Percentiles rank a stretch among this genome's conserved stretches.
These are phyloP conservation scores for Elaeis guineensis DNA, from an alignment of 176 grass and related monocot genomes.

Conservation along the genomic window DNA sequence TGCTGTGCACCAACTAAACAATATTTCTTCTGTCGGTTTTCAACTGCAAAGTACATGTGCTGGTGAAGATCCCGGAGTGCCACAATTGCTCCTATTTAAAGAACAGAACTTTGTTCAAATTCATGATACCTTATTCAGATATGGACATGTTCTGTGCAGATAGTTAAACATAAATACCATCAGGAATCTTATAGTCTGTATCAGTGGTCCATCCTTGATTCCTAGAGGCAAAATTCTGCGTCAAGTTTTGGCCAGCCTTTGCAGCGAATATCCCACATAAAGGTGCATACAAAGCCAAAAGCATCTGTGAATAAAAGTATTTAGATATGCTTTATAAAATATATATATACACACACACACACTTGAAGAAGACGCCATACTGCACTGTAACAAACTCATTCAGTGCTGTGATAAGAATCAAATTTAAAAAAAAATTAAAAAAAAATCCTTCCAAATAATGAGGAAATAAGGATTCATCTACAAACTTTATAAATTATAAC, in stretches of 20 bases:
- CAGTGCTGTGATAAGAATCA: no score
- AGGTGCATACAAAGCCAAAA: slow-evolving; percentile 47
- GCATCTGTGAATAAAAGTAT: slow-evolving; percentile 28
- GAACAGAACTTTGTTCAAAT: slow-evolving; percentile 21
- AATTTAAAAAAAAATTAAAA: no score
- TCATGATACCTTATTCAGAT: neutral
- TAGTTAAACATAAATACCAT: slow-evolving; percentile 43
- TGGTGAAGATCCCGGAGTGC: slow-evolving; percentile 65
- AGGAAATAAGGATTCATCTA: no score
- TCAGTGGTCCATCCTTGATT: slow-evolving; percentile 34
- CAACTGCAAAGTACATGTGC: slow-evolving; percentile 67
- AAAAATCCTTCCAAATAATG: no score
- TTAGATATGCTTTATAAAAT: no score
- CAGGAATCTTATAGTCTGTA: slow-evolving; percentile 47
- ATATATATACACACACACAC: no score
- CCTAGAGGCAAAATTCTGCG: slow-evolving; percentile 12
- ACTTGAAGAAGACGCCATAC: no score
- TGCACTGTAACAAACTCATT: no score
- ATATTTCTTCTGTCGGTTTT: slow-evolving; percentile 45
- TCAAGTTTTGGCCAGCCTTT: slow-evolving; percentile 30
- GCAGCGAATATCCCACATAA: slow-evolving; percentile 40
- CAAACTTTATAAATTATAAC: no score
- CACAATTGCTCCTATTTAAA: slow-evolving; percentile 63
- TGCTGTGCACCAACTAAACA: slow-evolving; percentile 52
- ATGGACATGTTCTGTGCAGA: neutral